These are phyloP conservation scores for Barnettozyma sp. DNA, from an alignment of 805 yeast species.

Conservation along the genomic window DNA sequence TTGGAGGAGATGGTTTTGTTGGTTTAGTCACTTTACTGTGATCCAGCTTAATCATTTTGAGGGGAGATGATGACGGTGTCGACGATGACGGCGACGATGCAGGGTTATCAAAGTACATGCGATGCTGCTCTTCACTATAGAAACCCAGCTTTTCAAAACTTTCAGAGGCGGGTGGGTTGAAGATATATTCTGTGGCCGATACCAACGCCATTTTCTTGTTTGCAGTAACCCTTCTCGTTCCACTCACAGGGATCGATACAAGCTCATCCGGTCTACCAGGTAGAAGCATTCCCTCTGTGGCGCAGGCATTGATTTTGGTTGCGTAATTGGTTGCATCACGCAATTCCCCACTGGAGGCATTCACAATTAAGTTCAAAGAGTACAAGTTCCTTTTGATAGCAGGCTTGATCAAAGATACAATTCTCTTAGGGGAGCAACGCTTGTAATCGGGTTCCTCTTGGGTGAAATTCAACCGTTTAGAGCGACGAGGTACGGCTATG, in stretches of 20 bases:
- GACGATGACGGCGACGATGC: too few relatives aligned
- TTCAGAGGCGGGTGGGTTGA: background rate
- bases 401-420: conserved; percentile 10
- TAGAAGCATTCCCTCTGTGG: conserved; percentile 54
- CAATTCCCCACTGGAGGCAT: conserved; percentile 51
- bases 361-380: conserved; percentile 42
- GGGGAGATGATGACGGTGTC: too few relatives aligned
- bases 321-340: conserved; percentile 65
- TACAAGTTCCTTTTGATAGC: conserved; percentile 10
- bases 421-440: conserved; percentile 18
- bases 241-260: conserved; percentile 45
- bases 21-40: too few relatives aligned
- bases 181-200: conserved; percentile 12
- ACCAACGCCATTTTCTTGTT: conserved; percentile 16
- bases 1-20: conserved; percentile 2
- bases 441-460: background rate
- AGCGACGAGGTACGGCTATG: conserved; percentile 16
- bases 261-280: conserved; percentile 52
- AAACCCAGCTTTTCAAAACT: conserved; percentile 15
- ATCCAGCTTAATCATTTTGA: too few relatives aligned
- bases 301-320: conserved; percentile 57
- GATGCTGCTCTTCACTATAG: conserved; percentile 18
- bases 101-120: conserved; percentile 8
- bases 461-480: conserved; percentile 13
- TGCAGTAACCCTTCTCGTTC: conserved; percentile 15